Evolutionary conservation across 75 land plant species (phyloP).

Genomic region (Cryptomeria japonica): DNA sequence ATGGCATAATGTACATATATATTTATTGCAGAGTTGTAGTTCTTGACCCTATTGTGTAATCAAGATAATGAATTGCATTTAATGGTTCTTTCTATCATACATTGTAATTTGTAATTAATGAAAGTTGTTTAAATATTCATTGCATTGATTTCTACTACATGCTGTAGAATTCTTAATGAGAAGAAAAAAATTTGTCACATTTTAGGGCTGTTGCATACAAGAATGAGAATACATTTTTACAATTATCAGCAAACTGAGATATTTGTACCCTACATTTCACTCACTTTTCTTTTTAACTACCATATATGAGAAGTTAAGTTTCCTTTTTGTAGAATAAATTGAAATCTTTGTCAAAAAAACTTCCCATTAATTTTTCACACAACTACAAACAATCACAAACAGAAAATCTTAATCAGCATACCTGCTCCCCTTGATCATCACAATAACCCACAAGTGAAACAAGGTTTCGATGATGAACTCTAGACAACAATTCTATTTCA

Average conservation of each 20-base stretch:
- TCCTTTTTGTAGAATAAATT: neutral
- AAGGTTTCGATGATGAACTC: slow-evolving; percentile 66
- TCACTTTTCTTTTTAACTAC: neutral
- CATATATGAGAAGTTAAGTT: neutral
- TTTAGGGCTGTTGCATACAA: neutral
- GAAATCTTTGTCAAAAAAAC: neutral
- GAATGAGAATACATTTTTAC: neutral
- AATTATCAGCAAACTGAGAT: neutral
- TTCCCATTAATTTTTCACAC: neutral
- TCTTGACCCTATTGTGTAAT: too few species aligned
- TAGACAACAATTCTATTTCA: slow-evolving; percentile 58
- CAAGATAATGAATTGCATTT: neutral
- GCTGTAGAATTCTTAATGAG: too few species aligned
- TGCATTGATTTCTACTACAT: too few species aligned
- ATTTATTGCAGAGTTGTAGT: too few species aligned
- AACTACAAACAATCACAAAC: neutral
- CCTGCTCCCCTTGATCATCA: slow-evolving; percentile 71
- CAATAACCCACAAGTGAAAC: slow-evolving; percentile 72
- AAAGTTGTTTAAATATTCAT: too few species aligned
- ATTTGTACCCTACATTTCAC: neutral
- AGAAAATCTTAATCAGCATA: neutral
- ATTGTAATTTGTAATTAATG: too few species aligned
- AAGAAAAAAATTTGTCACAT: too few species aligned
- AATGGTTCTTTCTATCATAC: neutral
- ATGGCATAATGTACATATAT: too few species aligned